These are phyloP conservation scores for Eruca vesicaria DNA, from an alignment of 441 rosid genomes.

Conservation along the genomic window DNA sequence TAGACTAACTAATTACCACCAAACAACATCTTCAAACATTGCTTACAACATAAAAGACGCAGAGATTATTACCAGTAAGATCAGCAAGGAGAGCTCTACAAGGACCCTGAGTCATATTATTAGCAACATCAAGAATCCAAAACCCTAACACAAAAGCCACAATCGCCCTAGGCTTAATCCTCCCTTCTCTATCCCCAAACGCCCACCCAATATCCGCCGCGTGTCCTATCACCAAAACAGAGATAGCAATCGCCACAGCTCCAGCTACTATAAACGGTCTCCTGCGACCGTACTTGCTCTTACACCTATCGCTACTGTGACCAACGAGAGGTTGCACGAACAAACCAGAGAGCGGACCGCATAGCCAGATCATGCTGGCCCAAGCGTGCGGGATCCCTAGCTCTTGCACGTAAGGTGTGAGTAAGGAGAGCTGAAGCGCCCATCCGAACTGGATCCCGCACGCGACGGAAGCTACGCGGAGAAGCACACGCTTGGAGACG, in stretches of 20 bases:
- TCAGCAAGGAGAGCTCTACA: slow-evolving; percentile 96
- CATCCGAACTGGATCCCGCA: slow-evolving; percentile 99
- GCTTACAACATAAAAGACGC: not conserved
- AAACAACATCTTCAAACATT: too few species aligned
- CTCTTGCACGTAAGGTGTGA: slow-evolving; percentile 95
- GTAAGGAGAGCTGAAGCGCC: slow-evolving; percentile 93
- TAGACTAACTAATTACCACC: too few species aligned
- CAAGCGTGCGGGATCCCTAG: slow-evolving; percentile 85
- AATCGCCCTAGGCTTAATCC: slow-evolving; percentile 51
- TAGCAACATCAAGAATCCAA: slow-evolving; percentile 94
- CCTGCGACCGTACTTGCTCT: slow-evolving; percentile 85
- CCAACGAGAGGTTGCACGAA: slow-evolving; percentile 91
- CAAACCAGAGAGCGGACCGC: slow-evolving; percentile 93
- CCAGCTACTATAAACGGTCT: slow-evolving; percentile 78
- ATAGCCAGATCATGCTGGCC: slow-evolving; percentile 95
- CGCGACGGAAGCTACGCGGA: slow-evolving; percentile 86
- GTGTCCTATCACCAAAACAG: slow-evolving; percentile 74
- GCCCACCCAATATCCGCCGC: slow-evolving; percentile 94
- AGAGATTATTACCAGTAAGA: slow-evolving; percentile 65
- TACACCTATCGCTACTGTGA: slow-evolving; percentile 84
- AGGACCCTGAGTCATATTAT: slow-evolving; percentile 95
- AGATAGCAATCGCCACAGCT: slow-evolving; percentile 46
- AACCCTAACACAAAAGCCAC: slow-evolving; percentile 79
- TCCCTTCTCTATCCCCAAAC: slow-evolving; percentile 62
- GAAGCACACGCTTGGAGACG: slow-evolving; percentile 59